These are phyloP conservation scores for Fulvia fulva DNA, from an alignment of 2,329 filamentous ascomycete species.

Conservation along the genomic window DNA sequence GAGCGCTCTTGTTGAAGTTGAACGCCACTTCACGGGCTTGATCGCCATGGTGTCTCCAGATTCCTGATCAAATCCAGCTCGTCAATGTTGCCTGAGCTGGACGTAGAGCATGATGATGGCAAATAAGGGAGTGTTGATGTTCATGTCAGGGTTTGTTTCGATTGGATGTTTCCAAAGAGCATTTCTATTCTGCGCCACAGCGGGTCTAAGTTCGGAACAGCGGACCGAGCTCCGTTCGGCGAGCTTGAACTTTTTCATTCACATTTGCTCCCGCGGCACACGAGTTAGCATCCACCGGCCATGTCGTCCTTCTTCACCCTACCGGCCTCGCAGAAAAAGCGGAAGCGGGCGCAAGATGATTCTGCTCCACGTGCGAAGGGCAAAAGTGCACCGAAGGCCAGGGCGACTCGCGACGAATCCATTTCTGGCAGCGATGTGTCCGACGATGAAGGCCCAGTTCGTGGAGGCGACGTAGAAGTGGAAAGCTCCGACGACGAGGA, in stretches of 20 bases:
- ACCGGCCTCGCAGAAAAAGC: slow-evolving; percentile 82
- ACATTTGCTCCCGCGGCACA: background rate
- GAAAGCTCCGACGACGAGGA: slow-evolving; percentile 60
- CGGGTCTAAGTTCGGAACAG: too few species aligned
- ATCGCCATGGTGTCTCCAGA: background rate
- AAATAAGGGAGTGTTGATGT: background rate
- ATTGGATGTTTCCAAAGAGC: too few species aligned
- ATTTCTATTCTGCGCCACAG: too few species aligned
- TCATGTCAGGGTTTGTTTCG: background rate
- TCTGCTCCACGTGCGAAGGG: slow-evolving; percentile 48
- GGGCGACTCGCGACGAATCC: slow-evolving; percentile 64
- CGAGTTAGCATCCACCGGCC: background rate
- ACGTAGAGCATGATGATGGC: too few species aligned
- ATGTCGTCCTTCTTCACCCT: slow-evolving; percentile 98
- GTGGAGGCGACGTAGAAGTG: slow-evolving; percentile 33
- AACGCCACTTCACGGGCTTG: background rate
- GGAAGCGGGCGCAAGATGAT: slow-evolving; percentile 65
- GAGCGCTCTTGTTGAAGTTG: background rate
- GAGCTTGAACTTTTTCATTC: background rate
- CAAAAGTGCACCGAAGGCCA: slow-evolving; percentile 41
- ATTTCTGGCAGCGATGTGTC: slow-evolving; percentile 81
- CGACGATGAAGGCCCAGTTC: slow-evolving; percentile 51
- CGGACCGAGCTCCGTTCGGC: background rate
- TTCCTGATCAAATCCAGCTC: background rate
- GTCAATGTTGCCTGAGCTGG: background rate